phyloP scores from a whole-genome alignment of 352 stramenopile genomes.

The Phytophthora quininea region DNA sequence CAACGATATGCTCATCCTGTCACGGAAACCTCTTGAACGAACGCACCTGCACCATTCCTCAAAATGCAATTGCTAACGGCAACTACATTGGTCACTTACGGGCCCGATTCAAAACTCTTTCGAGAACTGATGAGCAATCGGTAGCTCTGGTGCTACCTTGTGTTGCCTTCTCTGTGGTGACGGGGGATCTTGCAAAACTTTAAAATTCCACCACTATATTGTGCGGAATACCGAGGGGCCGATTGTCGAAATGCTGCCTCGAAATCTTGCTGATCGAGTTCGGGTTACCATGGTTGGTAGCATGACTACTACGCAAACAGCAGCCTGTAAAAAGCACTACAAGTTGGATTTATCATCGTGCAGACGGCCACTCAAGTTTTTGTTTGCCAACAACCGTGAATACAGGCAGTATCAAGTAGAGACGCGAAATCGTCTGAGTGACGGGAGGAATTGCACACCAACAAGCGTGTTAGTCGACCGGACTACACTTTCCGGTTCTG shows the following conservation, averaged over 20 bases:
- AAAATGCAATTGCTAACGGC: constrained; percentile 1
- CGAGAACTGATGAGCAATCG: constrained; percentile 6
- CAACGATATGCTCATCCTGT: too few species aligned
- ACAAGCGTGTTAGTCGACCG: too few species aligned
- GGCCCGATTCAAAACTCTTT: neutral
- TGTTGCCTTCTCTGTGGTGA: constrained; percentile 11
- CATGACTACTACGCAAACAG: neutral
- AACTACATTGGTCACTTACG: constrained; percentile 11
- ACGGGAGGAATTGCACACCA: too few species aligned
- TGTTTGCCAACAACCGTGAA: constrained; percentile 3
- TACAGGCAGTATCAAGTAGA: too few species aligned
- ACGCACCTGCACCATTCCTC: neutral
- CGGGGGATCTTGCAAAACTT: constrained; percentile 1
- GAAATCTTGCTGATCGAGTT: neutral
- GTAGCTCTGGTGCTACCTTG: constrained; percentile 4
- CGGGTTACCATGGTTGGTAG: constrained; percentile 3
- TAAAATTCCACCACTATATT: constrained; percentile 29
- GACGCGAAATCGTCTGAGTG: too few species aligned
- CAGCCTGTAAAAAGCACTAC: constrained; percentile 1
- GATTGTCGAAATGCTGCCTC: constrained; percentile 1
- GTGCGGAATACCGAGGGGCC: constrained; percentile 26
- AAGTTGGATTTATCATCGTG: constrained; percentile 1
- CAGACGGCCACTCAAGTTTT: neutral
- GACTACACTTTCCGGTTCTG: too few species aligned
- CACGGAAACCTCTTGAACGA: neutral